phyloP scores from a whole-genome alignment of 345 rosid genomes.

The Toxicodendron radicans region DNA sequence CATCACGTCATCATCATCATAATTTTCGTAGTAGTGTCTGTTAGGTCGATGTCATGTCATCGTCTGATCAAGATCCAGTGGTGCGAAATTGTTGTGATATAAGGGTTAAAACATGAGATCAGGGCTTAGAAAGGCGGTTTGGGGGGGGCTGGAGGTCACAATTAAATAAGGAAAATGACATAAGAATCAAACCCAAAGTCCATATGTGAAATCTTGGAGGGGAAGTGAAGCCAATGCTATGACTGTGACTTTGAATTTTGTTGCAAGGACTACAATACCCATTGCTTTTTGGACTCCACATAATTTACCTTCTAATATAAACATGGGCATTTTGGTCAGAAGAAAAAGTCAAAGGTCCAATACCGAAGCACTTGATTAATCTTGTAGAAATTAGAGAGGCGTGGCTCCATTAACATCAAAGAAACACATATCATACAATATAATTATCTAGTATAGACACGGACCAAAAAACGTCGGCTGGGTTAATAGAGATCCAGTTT shows the following conservation, averaged over 20 bases:
- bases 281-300: not conserved
- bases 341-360: not conserved
- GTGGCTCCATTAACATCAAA: constrained; percentile 4
- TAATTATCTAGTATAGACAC: not conserved
- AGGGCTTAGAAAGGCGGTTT: constrained; percentile 18
- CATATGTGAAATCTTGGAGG: constrained; percentile 10
- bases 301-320: not conserved
- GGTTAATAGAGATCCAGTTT: not conserved
- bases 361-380: constrained; percentile 14
- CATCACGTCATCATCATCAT: no score
- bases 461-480: not conserved
- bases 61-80: not conserved
- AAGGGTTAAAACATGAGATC: not conserved
- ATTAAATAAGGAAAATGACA: constrained; percentile 17
- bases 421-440: not conserved
- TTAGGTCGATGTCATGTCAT: not conserved
- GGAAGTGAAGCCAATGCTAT: constrained; percentile 13
- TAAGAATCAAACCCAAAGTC: not conserved
- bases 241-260: not conserved
- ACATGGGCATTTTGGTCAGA: constrained; percentile 11
- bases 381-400: not conserved
- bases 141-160: constrained; percentile 13
- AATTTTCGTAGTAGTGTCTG: not conserved
- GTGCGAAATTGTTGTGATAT: not conserved
- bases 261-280: not conserved